Evolutionary conservation across 257 asterid species (phyloP), one percentile per base, ranked within the genome.

Genomic region (Solanum okadae): DNA sequence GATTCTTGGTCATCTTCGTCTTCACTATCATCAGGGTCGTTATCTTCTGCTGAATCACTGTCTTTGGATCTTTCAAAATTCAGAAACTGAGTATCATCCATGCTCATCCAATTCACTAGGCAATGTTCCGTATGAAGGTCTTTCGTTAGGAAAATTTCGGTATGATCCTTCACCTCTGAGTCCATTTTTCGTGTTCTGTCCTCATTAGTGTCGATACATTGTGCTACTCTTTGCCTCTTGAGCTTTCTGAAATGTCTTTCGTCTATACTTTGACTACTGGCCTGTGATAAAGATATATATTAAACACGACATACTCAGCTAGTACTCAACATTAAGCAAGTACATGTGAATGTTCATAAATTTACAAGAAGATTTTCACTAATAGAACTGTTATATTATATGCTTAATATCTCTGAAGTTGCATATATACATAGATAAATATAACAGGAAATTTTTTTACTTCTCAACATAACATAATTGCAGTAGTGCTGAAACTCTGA

Each of bases 21-120:
- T 31, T 71, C 68, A 3, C 35, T 83, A 11, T 68, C 78, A 68
- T 89, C 87, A 4, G 86, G 23, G 10, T 72, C 71, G 0, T 88
- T 79, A 1, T 89, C 89, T 79, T 42, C 87, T 3, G 88, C 61
- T 15, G 73, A 40, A 59, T 87, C 27, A n/a, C 76, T 4, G 10
- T 70, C 88, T 29, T 72, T 87, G 87, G 52, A 23, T 16, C 59
- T 82, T 68, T 70, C 87, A 35, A 73, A 59, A 29, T 52, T 83
- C 52, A 89, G 65, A 61, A 72, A 86, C 63, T 33, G 88, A 31
- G 83, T 34, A 27, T 87, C 91, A 87, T 87, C 83, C 70, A 87
- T 83, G 83, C 72, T 77, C 86, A 89, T 83, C 91, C 88, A 89
- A 77, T 87, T 87, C 13, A 87, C 89, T 6, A 87, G 3, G 49